Conservation (phyloP, 371 early-diverging fungal species). For the Syncephalastrum racemosum region DNA sequence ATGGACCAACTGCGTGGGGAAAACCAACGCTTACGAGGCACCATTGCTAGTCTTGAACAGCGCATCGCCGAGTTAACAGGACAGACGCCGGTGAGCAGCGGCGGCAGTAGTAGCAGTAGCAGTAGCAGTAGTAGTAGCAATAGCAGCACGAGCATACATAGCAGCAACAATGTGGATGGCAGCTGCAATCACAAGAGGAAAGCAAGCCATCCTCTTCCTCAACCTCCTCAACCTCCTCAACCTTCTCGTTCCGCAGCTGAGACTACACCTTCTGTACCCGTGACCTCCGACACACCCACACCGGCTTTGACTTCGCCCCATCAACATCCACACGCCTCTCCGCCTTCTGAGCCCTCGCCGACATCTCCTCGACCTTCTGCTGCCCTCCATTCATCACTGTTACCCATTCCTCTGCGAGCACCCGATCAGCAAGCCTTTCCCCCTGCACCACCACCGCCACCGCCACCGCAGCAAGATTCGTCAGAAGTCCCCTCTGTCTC, state of each 20-base stretch:
- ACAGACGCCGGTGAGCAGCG: conserved; percentile 8
- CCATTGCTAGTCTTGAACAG: conserved; percentile 14
- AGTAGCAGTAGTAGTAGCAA: background rate
- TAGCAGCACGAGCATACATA: conserved; percentile 11
- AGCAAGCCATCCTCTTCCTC: conserved; percentile 10
- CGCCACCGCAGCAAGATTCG: background rate
- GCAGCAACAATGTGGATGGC: conserved; percentile 5
- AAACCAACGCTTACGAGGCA: conserved; percentile 31
- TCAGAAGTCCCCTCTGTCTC: background rate
- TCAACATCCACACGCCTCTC: background rate
- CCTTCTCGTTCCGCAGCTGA: too few species aligned
- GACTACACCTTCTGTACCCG: conserved; percentile 1
- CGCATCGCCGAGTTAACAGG: conserved; percentile 17
- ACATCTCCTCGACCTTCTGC: conserved; percentile 5
- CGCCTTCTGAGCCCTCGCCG: background rate
- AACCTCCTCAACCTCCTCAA: conserved; percentile 9
- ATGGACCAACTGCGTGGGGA: conserved; percentile 41
- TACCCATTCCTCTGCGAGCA: conserved; percentile 9
- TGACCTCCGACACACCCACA: background rate
- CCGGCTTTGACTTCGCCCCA: background rate
- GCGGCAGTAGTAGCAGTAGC: too few species aligned
- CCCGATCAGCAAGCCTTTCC: conserved; percentile 1
- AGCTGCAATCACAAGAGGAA: conserved; percentile 5
- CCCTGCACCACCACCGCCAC: conserved; percentile 3
- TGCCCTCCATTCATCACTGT: conserved; percentile 3